These are phyloP conservation scores for Coelastrella sp. DNA, from an alignment of 139 green algal genomes.

Conservation along the genomic window DNA sequence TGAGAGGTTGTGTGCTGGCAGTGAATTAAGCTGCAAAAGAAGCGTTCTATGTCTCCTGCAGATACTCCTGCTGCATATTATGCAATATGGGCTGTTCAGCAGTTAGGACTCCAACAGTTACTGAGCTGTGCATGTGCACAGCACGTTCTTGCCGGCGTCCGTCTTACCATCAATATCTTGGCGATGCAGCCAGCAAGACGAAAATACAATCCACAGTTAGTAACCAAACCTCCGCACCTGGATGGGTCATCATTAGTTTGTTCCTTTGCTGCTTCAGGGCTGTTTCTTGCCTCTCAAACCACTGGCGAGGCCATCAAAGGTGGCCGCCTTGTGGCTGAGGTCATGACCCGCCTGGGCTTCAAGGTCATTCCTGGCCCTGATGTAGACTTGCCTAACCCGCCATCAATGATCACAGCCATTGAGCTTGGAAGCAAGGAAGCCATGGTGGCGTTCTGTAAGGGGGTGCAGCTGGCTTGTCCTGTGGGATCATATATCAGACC, in stretches of 20 bases:
- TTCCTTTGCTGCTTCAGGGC: constrained; percentile 33
- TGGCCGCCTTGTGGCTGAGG: constrained; percentile 83
- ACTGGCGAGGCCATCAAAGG: constrained; percentile 96
- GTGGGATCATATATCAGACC: constrained; percentile 91
- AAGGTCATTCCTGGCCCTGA: constrained; percentile 60
- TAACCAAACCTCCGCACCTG: background rate
- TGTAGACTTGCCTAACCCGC: constrained; percentile 48
- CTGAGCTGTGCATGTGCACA: no score
- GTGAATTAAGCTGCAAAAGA: no score
- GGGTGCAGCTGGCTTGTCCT: constrained; percentile 86
- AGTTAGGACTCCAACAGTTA: no score
- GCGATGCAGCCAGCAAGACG: no score
- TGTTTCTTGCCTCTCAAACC: constrained; percentile 89
- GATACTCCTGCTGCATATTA: no score
- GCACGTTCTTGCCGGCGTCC: no score
- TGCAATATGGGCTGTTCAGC: no score
- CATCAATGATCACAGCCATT: constrained; percentile 91
- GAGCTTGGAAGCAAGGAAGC: constrained; percentile 71
- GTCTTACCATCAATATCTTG: no score
- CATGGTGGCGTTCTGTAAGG: constrained; percentile 90
- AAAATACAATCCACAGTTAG: background rate
- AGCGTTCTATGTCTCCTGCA: background rate
- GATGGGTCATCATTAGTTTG: background rate
- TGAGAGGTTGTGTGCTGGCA: no score
- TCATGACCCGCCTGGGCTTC: constrained; percentile 72